phyloP scores from a whole-genome alignment of 495 filamentous ascomycete genomes.

The Podospora sp. region DNA sequence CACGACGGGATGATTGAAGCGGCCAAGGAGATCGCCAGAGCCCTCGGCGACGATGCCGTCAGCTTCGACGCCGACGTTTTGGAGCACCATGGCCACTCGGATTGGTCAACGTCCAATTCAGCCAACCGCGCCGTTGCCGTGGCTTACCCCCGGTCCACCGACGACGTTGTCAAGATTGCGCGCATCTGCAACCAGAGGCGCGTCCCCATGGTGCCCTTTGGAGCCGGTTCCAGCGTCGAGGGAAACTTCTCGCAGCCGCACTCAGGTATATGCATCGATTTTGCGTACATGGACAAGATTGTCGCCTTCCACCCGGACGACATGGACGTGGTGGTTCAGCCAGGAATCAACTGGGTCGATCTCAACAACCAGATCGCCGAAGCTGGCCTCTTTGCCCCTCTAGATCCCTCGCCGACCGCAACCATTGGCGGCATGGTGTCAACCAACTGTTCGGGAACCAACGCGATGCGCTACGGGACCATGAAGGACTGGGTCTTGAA shows the following conservation, averaged over 20 bases:
- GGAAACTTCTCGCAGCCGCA: constrained; percentile 82
- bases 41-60: constrained; percentile 63
- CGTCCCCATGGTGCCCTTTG: constrained; percentile 85
- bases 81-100: constrained; percentile 76
- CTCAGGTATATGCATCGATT: constrained; percentile 83
- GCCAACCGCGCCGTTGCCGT: constrained; percentile 71
- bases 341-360: constrained; percentile 81
- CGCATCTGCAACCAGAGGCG: constrained; percentile 74
- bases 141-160: constrained; percentile 69
- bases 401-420: constrained; percentile 69
- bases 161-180: constrained; percentile 77
- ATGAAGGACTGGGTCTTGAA: constrained; percentile 86
- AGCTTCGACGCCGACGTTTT: constrained; percentile 79
- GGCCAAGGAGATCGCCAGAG: constrained; percentile 58
- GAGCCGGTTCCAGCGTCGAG: constrained; percentile 82
- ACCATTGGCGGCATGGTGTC: constrained; percentile 73
- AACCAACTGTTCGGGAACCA: constrained; percentile 77
- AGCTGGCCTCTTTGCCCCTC: constrained; percentile 80
- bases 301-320: constrained; percentile 76
- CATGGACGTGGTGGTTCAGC: constrained; percentile 89
- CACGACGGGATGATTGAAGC: constrained; percentile 48
- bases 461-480: constrained; percentile 77
- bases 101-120: constrained; percentile 84
- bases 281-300: constrained; percentile 79
- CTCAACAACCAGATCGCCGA: constrained; percentile 74